Evolutionary conservation across 345 rosid genomes (phyloP).

Genomic region (Pistacia integerrima): DNA sequence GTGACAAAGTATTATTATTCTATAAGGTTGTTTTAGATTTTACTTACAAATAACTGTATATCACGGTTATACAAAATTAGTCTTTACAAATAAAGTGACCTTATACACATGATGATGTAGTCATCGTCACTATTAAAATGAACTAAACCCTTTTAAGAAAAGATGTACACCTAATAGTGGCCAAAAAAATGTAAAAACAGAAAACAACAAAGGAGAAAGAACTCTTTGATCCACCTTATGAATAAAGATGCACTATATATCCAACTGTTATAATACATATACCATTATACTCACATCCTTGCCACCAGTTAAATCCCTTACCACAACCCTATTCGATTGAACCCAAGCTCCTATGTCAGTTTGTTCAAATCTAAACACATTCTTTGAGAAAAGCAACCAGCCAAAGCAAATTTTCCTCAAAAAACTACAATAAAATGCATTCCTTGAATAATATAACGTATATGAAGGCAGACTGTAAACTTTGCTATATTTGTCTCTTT

Average conservation of each 20-base stretch:
- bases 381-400: neutral
- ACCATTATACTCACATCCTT: neutral
- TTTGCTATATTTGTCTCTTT: constrained; percentile 2
- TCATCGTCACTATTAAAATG: neutral
- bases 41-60: neutral
- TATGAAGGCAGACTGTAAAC: neutral
- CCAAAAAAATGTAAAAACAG: neutral
- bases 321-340: neutral
- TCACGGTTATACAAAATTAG: neutral
- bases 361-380: neutral
- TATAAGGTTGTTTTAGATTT: constrained; percentile 1
- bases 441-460: neutral
- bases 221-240: neutral
- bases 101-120: neutral
- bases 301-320: neutral
- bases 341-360: neutral
- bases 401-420: neutral
- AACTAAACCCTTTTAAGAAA: neutral
- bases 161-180: too few relatives aligned
- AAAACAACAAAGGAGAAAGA: neutral
- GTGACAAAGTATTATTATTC: constrained; percentile 2
- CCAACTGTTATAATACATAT: neutral
- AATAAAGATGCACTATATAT: neutral
- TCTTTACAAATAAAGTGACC: neutral
- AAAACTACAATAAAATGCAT: too few relatives aligned